Evolutionary conservation across 2,329 filamentous ascomycete species (phyloP).

Genomic region (Aspergillus intermedius): DNA sequence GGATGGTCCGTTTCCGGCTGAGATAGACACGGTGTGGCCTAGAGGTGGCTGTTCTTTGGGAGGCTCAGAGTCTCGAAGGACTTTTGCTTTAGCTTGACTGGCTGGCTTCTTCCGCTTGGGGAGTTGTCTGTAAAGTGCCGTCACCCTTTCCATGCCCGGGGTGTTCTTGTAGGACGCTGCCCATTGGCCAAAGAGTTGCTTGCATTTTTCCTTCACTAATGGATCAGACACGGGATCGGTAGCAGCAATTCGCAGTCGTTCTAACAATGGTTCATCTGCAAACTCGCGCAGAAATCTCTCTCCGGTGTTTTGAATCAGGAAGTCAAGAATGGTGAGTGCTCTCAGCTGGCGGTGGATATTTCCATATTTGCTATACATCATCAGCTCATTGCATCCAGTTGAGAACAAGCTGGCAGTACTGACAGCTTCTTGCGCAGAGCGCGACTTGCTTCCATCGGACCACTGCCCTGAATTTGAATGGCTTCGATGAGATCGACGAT

Average conservation of each 20-base stretch:
- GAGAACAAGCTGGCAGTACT: constrained; percentile 20
- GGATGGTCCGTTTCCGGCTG: constrained; percentile 31
- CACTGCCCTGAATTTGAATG: constrained; percentile 79
- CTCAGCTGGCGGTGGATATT: constrained; percentile 87
- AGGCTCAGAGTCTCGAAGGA: constrained; percentile 70
- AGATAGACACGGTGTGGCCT: constrained; percentile 35
- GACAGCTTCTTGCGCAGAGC: constrained; percentile 92
- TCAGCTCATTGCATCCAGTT: constrained; percentile 4
- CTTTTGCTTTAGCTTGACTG: constrained; percentile 72
- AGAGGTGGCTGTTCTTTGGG: constrained; percentile 22
- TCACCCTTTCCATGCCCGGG: constrained; percentile 71
- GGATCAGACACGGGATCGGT: constrained; percentile 78
- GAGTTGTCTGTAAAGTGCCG: constrained; percentile 67
- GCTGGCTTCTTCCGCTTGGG: constrained; percentile 63
- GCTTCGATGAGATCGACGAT: constrained; percentile 93
- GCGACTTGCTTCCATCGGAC: constrained; percentile 81
- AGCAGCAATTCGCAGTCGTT: constrained; percentile 80
- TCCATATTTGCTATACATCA: constrained; percentile 68
- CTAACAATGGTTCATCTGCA: constrained; percentile 83
- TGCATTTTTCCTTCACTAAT: constrained; percentile 82
- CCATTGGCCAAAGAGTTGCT: constrained; percentile 81
- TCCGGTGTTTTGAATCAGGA: constrained; percentile 89
- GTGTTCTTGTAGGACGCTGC: constrained; percentile 72
- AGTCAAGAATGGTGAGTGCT: constrained; percentile 81
- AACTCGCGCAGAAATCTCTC: constrained; percentile 79